Percentiles rank a stretch among this genome's conserved stretches.
phyloP scores from a whole-genome alignment of 1,284 basidiomycete species.

The Caloboletus inedulis region DNA sequence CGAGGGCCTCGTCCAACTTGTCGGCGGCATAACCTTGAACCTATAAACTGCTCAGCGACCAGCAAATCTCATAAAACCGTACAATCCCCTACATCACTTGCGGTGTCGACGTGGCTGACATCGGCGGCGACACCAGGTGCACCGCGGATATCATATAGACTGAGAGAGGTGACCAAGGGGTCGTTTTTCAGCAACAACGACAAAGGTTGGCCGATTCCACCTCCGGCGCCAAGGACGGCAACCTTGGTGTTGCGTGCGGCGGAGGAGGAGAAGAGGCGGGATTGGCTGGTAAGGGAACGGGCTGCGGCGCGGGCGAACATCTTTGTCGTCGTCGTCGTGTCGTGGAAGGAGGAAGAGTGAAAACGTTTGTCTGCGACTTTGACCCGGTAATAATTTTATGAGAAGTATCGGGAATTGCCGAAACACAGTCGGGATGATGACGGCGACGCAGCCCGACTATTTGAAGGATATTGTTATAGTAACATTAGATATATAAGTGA shows the following conservation, averaged over 20 bases:
- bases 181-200: slow-evolving; percentile 87
- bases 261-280: slow-evolving; percentile 79
- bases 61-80: background rate
- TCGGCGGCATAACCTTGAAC: slow-evolving; percentile 80
- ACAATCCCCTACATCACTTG: slow-evolving; percentile 61
- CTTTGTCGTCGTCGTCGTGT: slow-evolving; percentile 24
- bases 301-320: slow-evolving; percentile 60
- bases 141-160: slow-evolving; percentile 89
- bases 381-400: slow-evolving; percentile 8
- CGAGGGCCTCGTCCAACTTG: slow-evolving; percentile 83
- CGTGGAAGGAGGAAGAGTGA: slow-evolving; percentile 5
- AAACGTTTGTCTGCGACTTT: background rate
- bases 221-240: slow-evolving; percentile 87
- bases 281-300: slow-evolving; percentile 41
- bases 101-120: slow-evolving; percentile 91
- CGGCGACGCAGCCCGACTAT: background rate
- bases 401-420: slow-evolving; percentile 16
- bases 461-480: too few species aligned
- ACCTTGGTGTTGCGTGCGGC: slow-evolving; percentile 74
- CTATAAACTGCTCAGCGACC: slow-evolving; percentile 37
- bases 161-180: slow-evolving; percentile 74
- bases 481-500: background rate
- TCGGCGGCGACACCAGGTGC: slow-evolving; percentile 92
- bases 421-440: slow-evolving; percentile 1
- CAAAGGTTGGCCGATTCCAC: slow-evolving; percentile 91